These are phyloP conservation scores for Dunaliella primolecta DNA, from an alignment of 139 green algal species.

Conservation along the genomic window DNA sequence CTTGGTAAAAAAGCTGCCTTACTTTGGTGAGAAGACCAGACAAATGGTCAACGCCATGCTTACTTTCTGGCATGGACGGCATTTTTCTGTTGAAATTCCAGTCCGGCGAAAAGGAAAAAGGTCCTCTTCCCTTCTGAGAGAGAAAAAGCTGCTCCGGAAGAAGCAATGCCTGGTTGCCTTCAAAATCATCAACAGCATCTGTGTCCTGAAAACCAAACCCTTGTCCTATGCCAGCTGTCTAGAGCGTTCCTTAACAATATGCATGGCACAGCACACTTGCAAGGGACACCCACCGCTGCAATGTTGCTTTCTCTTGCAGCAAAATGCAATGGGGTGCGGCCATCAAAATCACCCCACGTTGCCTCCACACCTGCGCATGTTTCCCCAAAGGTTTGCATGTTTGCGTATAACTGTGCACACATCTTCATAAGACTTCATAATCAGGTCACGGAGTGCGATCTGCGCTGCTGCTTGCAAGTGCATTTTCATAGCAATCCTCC, in stretches of 20 bases:
- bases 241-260: neutral
- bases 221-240: neutral
- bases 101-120: no score
- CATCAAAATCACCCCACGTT: slow-evolving; percentile 55
- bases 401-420: neutral
- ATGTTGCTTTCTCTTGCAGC: slow-evolving; percentile 29
- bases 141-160: no score
- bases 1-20: neutral
- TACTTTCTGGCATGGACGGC: neutral
- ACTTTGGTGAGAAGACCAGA: neutral
- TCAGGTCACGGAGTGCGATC: no score
- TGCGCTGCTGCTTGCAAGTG: no score
- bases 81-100: no score
- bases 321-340: slow-evolving; percentile 61
- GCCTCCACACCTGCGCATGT: slow-evolving; percentile 35
- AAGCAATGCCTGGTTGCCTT: neutral
- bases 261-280: neutral
- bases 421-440: no score
- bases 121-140: no score
- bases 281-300: neutral
- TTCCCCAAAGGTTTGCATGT: neutral
- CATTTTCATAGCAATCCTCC: no score
- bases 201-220: neutral
- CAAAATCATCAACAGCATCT: neutral
- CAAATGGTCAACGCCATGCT: neutral